A percentile compares a stretch with the other conserved stretches of the same genome.
Conservation (phyloP, 768 basidiomycete species). For the Pulveroboletus ravenelii region DNA sequence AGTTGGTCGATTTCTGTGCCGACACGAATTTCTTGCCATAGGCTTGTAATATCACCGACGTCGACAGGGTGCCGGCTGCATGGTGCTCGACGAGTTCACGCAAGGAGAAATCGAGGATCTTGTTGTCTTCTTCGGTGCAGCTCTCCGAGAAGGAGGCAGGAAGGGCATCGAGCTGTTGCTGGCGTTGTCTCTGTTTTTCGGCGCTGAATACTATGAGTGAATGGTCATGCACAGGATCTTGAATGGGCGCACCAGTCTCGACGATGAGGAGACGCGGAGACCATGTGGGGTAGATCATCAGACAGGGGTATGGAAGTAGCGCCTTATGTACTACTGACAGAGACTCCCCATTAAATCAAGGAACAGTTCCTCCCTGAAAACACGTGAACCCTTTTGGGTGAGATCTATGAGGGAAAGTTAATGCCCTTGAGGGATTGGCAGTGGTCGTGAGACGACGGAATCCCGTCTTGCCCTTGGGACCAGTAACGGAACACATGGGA, state of each 20-base stretch:
- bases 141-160: constrained; percentile 26
- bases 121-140: constrained; percentile 33
- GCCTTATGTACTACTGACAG: constrained; percentile 3
- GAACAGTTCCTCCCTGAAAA: no score
- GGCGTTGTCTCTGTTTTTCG: constrained; percentile 33
- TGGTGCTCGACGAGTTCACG: constrained; percentile 35
- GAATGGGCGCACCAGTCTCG: constrained; percentile 26
- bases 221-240: neutral
- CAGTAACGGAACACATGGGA: no score
- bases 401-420: no score
- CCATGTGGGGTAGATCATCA: constrained; percentile 13
- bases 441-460: no score
- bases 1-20: constrained; percentile 45
- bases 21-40: constrained; percentile 39
- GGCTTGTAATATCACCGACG: constrained; percentile 32
- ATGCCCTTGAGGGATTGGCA: no score
- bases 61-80: constrained; percentile 23
- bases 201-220: constrained; percentile 18
- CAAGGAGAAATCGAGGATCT: constrained; percentile 35
- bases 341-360: no score
- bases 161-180: constrained; percentile 25
- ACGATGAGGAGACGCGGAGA: constrained; percentile 23
- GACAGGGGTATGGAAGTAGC: neutral
- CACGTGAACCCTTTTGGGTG: no score
- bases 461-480: no score